A percentile compares a stretch with the other conserved stretches of the same genome.
Evolutionary conservation across 192 early-diverging fungal genomes (phyloP).

Genomic region (Mortierella alpina): DNA sequence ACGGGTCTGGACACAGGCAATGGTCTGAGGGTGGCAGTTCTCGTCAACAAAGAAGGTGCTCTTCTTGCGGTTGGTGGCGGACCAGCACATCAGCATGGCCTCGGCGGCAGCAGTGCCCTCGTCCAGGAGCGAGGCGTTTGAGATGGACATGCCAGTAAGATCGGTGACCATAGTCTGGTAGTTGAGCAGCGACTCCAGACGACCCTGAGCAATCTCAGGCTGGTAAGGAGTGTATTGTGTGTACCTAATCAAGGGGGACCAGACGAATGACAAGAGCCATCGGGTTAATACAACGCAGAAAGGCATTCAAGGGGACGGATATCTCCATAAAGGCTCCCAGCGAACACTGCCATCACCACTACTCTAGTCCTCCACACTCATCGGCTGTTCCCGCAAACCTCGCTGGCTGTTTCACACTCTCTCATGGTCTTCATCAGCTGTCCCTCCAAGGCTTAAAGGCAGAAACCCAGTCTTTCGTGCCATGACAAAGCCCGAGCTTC

Average conservation of each 20-base stretch:
- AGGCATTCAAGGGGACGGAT: background rate
- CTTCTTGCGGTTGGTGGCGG: conserved; percentile 78
- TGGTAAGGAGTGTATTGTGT: conserved; percentile 98
- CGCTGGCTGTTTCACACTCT: too few relatives aligned
- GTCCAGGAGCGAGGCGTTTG: conserved; percentile 98
- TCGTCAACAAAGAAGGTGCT: conserved; percentile 94
- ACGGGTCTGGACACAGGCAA: conserved; percentile 90
- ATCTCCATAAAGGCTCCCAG: background rate
- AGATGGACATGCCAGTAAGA: conserved; percentile 94
- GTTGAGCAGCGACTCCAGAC: conserved; percentile 96
- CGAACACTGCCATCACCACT: background rate
- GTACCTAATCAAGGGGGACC: conserved; percentile 23
- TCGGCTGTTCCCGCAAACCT: too few relatives aligned
- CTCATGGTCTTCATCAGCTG: too few relatives aligned
- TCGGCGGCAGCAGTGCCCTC: conserved; percentile 99
- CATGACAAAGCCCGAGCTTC: background rate
- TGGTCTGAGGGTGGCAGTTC: conserved; percentile 95
- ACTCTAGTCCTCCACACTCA: too few relatives aligned
- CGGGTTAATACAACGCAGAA: background rate
- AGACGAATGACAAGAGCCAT: background rate
- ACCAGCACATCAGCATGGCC: conserved; percentile 93
- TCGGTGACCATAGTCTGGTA: conserved; percentile 98
- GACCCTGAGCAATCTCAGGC: conserved; percentile 98
- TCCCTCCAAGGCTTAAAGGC: too few relatives aligned
- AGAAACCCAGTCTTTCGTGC: background rate